Evolutionary conservation across 495 filamentous ascomycete species (phyloP).

Genomic region (Talaromyces liani): DNA sequence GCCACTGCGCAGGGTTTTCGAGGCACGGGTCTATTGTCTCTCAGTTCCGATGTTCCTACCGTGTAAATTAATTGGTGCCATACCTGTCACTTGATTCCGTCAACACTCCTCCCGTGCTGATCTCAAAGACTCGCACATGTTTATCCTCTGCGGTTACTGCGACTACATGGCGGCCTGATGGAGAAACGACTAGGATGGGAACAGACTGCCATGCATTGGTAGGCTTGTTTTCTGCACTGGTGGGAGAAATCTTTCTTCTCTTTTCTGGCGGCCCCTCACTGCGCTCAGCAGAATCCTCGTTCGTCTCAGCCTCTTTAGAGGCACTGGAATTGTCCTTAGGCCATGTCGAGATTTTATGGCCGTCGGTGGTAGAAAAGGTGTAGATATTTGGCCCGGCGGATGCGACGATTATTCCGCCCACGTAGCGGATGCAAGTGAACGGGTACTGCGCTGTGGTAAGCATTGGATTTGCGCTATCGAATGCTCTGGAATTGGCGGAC

Average conservation of each 20-base stretch:
- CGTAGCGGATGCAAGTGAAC: constrained; percentile 46
- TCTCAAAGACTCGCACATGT: constrained; percentile 70
- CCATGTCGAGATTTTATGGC: constrained; percentile 41
- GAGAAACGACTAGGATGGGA: constrained; percentile 48
- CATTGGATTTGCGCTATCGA: constrained; percentile 11
- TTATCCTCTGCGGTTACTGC: constrained; percentile 86
- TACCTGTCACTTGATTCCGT: constrained; percentile 67
- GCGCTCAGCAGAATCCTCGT: constrained; percentile 17
- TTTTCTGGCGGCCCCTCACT: constrained; percentile 41
- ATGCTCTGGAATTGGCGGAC: neutral
- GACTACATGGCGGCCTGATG: constrained; percentile 58
- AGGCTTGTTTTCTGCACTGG: constrained; percentile 16
- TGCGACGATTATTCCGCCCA: constrained; percentile 42
- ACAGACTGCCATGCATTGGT: constrained; percentile 39
- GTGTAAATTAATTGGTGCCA: constrained; percentile 8
- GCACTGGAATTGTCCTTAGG: constrained; percentile 21
- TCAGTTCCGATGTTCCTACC: constrained; percentile 13
- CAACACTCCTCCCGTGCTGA: constrained; percentile 53
- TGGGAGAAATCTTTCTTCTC: constrained; percentile 37
- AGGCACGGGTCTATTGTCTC: constrained; percentile 61
- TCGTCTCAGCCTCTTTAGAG: constrained; percentile 13
- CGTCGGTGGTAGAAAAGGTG: constrained; percentile 36
- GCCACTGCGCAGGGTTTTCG: constrained; percentile 75
- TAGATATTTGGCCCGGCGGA: constrained; percentile 50
- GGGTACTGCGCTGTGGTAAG: constrained; percentile 36